phyloP scores from a whole-genome alignment of 1,284 basidiomycete species.

The Volvariella volvacea region DNA sequence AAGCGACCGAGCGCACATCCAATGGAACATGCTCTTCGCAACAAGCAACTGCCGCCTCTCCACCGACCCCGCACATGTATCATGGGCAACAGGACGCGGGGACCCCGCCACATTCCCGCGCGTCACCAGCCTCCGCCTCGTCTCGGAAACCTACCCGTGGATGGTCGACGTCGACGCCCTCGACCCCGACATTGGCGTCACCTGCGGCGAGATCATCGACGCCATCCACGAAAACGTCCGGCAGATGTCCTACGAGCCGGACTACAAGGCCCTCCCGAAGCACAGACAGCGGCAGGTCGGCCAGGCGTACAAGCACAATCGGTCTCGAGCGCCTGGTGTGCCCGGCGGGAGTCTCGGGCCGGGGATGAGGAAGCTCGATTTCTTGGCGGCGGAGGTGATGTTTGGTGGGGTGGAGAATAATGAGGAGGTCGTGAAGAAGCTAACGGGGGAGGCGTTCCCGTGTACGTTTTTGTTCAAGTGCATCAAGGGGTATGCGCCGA shows the following conservation, averaged over 20 bases:
- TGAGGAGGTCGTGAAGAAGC: constrained; percentile 33
- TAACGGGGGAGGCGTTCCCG: constrained; percentile 44
- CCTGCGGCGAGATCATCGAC: constrained; percentile 69
- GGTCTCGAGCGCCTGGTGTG: constrained; percentile 51
- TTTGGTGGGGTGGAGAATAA: constrained; percentile 54
- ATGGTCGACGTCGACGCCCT: constrained; percentile 46
- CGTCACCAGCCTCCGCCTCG: constrained; percentile 40
- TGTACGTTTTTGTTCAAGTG: constrained; percentile 57
- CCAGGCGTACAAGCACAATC: constrained; percentile 54
- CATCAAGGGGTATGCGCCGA: constrained; percentile 37
- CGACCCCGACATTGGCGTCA: constrained; percentile 49
- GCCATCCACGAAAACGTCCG: constrained; percentile 43
- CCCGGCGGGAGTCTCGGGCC: constrained; percentile 60
- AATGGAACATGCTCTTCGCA: constrained; percentile 71
- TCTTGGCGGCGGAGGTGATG: constrained; percentile 45
- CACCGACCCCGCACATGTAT: constrained; percentile 46
- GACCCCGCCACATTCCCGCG: constrained; percentile 73
- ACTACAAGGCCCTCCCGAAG: constrained; percentile 37
- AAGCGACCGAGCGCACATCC: constrained; percentile 41
- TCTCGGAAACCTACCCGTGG: constrained; percentile 55
- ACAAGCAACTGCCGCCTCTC: constrained; percentile 57
- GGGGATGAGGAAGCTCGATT: constrained; percentile 59
- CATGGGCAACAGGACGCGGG: constrained; percentile 62
- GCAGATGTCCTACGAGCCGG: constrained; percentile 39
- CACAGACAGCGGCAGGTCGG: constrained; percentile 32